phyloP scores from a whole-genome alignment of 2,329 filamentous ascomycete genomes.

The Penicillium sp. region DNA sequence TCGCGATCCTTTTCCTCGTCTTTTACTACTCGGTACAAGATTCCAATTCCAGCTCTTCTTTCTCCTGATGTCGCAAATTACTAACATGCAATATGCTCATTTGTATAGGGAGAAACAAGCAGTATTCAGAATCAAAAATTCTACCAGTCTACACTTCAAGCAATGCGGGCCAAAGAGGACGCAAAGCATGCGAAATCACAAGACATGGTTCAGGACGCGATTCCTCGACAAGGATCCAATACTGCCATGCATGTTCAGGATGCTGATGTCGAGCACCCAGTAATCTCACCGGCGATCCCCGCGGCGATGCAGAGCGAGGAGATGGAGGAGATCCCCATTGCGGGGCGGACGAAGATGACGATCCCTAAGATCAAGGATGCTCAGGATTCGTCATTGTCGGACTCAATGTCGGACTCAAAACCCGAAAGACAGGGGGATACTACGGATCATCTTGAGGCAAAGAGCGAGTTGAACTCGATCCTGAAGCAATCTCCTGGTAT shows the following conservation, averaged over 20 bases:
- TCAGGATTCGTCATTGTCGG: conserved; percentile 5
- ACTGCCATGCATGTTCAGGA: conserved; percentile 55
- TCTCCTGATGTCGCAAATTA: not conserved
- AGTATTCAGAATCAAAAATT: conserved; percentile 48
- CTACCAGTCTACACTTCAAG: conserved; percentile 55
- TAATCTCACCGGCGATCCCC: conserved; percentile 32
- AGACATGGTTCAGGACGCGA: conserved; percentile 51
- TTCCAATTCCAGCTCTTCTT: not conserved
- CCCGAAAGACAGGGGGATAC: conserved; percentile 51
- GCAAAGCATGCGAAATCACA: conserved; percentile 49
- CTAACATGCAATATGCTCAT: conserved; percentile 5
- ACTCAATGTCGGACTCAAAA: not conserved
- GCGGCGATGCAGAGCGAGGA: conserved; percentile 41
- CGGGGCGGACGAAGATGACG: conserved; percentile 54
- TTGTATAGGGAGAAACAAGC: conserved; percentile 38
- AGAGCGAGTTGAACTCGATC: conserved; percentile 71
- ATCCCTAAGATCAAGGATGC: conserved; percentile 35
- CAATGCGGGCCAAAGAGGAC: conserved; percentile 51
- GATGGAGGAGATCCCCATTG: conserved; percentile 49
- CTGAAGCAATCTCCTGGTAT: conserved; percentile 80
- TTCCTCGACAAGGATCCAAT: conserved; percentile 8
- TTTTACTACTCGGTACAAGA: conserved; percentile 68
- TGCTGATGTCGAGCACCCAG: conserved; percentile 55
- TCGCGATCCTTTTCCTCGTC: conserved; percentile 64
- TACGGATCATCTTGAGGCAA: conserved; percentile 52